Evolutionary conservation across 352 stramenopile species (phyloP), one percentile per base, ranked within the genome.

Genomic region (Phytophthora podocarpi): DNA sequence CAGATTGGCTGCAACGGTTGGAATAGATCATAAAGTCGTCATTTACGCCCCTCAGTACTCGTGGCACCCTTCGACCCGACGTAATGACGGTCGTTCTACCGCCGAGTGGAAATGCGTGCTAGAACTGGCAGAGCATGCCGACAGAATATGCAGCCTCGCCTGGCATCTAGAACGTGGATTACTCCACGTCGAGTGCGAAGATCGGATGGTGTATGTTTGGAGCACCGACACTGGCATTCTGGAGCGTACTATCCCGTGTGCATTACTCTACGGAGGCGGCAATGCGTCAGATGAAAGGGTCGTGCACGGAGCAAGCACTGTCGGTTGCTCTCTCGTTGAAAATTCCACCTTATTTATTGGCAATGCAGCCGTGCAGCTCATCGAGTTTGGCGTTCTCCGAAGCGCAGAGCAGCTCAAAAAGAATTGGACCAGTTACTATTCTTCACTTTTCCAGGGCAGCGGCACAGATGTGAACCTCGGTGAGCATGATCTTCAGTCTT

Each of bases 121-220:
- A 5, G 76, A 91, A 41, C 61, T 93, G 15, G 62, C 78, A n/a
- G 76, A 87, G 51, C 81, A 93, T 71, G 65, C 57, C 3, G 82
- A 90, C 35, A 28, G 46, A n/a, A 73, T 93, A 5, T 63, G 50
- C 31, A 65, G 53, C 5, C 46, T 92, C 2, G 73, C 81, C 13
- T 95, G 84, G 85, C 71, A 87, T 28, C 61, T 90, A 0, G 80
- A 91, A 28, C 68, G 76, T 0, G 79, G 83, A 0, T 43, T 89
- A 28, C 36, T 93, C 1, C 57, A 81, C 31, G 68, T 94, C 12
- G 85, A 92, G 37, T 95, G 82, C 39, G 80, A 76, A 43, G 80
- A 95, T 60, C 64, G 59, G 1, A 88, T 93, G 78, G 74, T 91
- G 27, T 90, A 91, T 34, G 76, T 95, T 10, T 95, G 87, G 87